A percentile compares a stretch with the other conserved stretches of the same genome.
Evolutionary conservation across 2,329 filamentous ascomycete genomes (phyloP).

Genomic region (Didymella keratinophila): DNA sequence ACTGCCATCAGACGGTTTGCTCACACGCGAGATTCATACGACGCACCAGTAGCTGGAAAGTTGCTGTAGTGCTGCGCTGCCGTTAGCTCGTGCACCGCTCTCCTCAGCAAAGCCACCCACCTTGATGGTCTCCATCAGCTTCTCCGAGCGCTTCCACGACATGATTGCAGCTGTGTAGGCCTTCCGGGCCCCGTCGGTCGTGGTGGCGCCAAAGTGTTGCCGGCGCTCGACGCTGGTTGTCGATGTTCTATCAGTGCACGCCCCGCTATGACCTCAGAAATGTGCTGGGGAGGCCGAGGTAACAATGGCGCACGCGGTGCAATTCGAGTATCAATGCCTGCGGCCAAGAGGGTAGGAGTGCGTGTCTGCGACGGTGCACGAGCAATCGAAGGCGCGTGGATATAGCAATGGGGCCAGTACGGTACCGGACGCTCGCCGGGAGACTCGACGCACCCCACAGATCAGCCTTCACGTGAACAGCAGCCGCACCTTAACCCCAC

Average conservation of each 20-base stretch:
- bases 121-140: slow-evolving; percentile 95
- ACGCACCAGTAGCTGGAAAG: slow-evolving; percentile 96
- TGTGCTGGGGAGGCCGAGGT: slow-evolving; percentile 3
- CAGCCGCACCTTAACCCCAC: slow-evolving; percentile 8
- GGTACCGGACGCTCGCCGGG: slow-evolving; percentile 7
- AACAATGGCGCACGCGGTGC: slow-evolving; percentile 13
- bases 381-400: slow-evolving; percentile 17
- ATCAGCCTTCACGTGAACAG: slow-evolving; percentile 16
- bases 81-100: slow-evolving; percentile 33
- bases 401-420: slow-evolving; percentile 8
- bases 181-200: slow-evolving; percentile 42
- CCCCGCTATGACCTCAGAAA: slow-evolving; percentile 19
- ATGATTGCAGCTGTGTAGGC: slow-evolving; percentile 63
- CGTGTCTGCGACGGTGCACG: slow-evolving; percentile 11
- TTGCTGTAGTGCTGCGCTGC: slow-evolving; percentile 77
- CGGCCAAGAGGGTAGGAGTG: neutral
- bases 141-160: slow-evolving; percentile 92
- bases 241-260: slow-evolving; percentile 10
- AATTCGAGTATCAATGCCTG: slow-evolving; percentile 1
- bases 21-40: slow-evolving; percentile 65
- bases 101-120: slow-evolving; percentile 29
- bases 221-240: slow-evolving; percentile 2
- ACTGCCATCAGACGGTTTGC: slow-evolving; percentile 26
- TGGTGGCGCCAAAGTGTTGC: slow-evolving; percentile 44
- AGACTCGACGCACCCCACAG: slow-evolving; percentile 16